Evolutionary conservation across 2,329 filamentous ascomycete species (phyloP).

Genomic region (Colletotrichum karsti): DNA sequence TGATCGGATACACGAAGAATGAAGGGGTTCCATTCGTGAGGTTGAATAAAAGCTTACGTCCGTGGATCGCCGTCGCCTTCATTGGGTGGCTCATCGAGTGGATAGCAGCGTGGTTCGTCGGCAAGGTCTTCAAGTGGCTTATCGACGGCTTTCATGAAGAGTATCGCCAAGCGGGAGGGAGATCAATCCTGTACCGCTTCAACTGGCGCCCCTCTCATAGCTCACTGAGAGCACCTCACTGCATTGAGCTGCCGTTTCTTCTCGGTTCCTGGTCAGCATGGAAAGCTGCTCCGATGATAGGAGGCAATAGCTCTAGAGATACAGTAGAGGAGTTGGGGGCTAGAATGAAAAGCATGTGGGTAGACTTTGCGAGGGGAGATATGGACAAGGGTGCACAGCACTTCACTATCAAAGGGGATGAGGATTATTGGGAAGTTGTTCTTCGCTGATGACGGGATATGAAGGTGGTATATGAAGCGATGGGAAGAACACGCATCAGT

Average conservation of each 20-base stretch:
- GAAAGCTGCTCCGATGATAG: constrained; percentile 32
- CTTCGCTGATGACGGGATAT: too few species aligned
- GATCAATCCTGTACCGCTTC: constrained; percentile 11
- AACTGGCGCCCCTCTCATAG: constrained; percentile 8
- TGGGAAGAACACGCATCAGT: too few species aligned
- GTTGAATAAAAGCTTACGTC: not conserved
- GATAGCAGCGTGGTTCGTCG: constrained; percentile 7
- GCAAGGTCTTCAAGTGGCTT: not conserved
- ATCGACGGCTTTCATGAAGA: not conserved
- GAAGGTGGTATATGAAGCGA: not conserved
- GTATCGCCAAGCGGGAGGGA: not conserved
- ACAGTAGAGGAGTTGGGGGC: constrained; percentile 18
- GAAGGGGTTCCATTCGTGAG: constrained; percentile 2
- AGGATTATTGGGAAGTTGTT: too few species aligned
- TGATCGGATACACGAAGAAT: constrained; percentile 2
- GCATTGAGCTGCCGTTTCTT: constrained; percentile 29
- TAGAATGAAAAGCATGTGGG: constrained; percentile 26
- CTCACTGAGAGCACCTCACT: constrained; percentile 27
- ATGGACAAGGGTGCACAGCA: too few species aligned
- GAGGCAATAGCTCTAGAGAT: not conserved
- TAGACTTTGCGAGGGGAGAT: constrained; percentile 18
- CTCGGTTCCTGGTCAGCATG: constrained; percentile 28
- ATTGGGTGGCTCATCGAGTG: constrained; percentile 1
- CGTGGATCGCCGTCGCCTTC: not conserved
- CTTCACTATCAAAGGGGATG: too few species aligned